Evolutionary conservation across 257 asterid species (phyloP).

Genomic region (Nicotiana otophora): DNA sequence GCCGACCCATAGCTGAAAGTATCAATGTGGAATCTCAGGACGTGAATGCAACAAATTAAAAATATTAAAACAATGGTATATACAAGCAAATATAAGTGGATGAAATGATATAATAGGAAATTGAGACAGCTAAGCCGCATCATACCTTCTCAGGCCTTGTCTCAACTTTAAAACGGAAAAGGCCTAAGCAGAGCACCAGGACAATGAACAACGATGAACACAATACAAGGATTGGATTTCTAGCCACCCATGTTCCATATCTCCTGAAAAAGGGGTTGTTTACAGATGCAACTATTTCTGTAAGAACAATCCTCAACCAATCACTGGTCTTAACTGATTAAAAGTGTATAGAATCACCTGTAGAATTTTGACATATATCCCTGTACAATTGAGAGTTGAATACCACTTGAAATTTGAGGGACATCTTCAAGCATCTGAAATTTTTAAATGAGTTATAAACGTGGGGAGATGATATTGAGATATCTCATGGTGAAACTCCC

Average conservation of each 20-base stretch:
- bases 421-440: slow-evolving; percentile 89
- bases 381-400: slow-evolving; percentile 93
- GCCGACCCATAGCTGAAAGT: slow-evolving; percentile 92
- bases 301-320: slow-evolving; percentile 12
- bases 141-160: slow-evolving; percentile 96
- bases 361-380: slow-evolving; percentile 94
- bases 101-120: not conserved
- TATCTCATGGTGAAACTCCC: not conserved
- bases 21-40: slow-evolving; percentile 1
- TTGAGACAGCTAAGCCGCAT: not conserved
- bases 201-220: slow-evolving; percentile 71
- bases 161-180: slow-evolving; percentile 87
- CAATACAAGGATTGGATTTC: slow-evolving; percentile 79
- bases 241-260: slow-evolving; percentile 98
- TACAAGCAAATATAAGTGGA: not conserved
- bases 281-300: slow-evolving; percentile 24
- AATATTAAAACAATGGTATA: not conserved
- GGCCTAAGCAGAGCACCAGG: slow-evolving; percentile 83
- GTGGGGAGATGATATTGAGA: not conserved
- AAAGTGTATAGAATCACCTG: slow-evolving; percentile 47
- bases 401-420: slow-evolving; percentile 74
- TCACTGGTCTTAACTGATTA: slow-evolving; percentile 4
- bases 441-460: slow-evolving; percentile 8
- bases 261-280: slow-evolving; percentile 53
- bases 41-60: slow-evolving; percentile 8